Evolutionary conservation across 106 monocot species (phyloP).

Genomic region (Dendrobium nobile): DNA sequence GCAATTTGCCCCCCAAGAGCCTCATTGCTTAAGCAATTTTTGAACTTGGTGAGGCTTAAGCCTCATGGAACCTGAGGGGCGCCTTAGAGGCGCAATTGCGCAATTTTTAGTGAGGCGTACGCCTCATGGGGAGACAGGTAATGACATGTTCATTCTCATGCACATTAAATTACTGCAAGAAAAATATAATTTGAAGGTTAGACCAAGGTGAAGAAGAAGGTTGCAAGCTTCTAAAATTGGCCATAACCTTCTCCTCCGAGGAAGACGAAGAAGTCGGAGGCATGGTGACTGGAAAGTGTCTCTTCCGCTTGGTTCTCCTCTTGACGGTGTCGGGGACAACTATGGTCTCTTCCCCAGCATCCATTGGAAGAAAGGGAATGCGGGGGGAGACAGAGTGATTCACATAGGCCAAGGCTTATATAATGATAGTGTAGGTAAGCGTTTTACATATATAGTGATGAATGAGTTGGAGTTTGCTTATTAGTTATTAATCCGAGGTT

Average conservation of each 20-base stretch:
- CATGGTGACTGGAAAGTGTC: background rate
- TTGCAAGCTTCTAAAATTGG: too few relatives aligned
- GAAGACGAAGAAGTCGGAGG: conserved; percentile 11
- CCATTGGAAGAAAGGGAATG: background rate
- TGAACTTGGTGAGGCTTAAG: too few relatives aligned
- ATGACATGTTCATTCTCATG: too few relatives aligned
- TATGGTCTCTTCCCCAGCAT: background rate
- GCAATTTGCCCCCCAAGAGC: too few relatives aligned
- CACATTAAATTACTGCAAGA: too few relatives aligned
- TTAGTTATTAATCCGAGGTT: background rate
- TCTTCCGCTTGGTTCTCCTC: conserved; percentile 2
- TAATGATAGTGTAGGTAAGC: background rate
- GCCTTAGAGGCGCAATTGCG: too few relatives aligned
- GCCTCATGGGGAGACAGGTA: too few relatives aligned
- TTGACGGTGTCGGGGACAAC: background rate
- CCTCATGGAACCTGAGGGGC: too few relatives aligned
- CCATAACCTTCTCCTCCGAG: conserved; percentile 59
- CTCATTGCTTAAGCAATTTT: too few relatives aligned
- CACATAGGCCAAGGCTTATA: background rate
- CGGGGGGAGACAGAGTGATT: background rate
- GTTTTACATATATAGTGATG: background rate
- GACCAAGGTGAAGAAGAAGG: too few relatives aligned
- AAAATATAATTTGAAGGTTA: too few relatives aligned
- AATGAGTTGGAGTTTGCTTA: conserved; percentile 8
- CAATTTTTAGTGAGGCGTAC: too few relatives aligned